Conservation (phyloP, 2,329 filamentous ascomycete genomes). For the Colletotrichum magnum region DNA sequence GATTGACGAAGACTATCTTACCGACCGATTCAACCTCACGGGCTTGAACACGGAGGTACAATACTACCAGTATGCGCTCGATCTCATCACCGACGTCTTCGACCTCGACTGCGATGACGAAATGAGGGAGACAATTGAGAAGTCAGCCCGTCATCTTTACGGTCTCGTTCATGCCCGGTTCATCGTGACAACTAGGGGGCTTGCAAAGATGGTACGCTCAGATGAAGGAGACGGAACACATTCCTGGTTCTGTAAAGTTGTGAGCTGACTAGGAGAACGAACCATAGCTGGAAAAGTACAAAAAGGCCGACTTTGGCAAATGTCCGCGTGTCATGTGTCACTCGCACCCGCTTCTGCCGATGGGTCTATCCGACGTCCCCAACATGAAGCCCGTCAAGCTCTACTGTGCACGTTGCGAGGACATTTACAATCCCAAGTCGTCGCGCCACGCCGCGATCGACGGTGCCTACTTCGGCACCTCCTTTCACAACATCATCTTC, state of each 20-base stretch:
- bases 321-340: conserved; percentile 97
- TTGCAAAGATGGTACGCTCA: conserved; percentile 90
- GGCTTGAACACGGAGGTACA: conserved; percentile 97
- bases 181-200: conserved; percentile 93
- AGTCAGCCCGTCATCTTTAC: conserved; percentile 95
- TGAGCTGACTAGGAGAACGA: neutral
- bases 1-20: conserved; percentile 98
- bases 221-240: too few relatives aligned
- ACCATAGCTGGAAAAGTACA: conserved; percentile 94
- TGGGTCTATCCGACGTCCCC: conserved; percentile 92
- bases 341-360: conserved; percentile 91
- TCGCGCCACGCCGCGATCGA: conserved; percentile 95
- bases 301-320: conserved; percentile 97
- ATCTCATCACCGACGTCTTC: conserved; percentile 97
- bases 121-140: conserved; percentile 98
- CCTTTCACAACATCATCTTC: conserved; percentile 99
- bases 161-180: conserved; percentile 96
- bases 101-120: conserved; percentile 99
- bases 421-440: conserved; percentile 99
- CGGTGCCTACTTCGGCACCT: conserved; percentile 97
- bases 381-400: conserved; percentile 94
- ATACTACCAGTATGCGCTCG: conserved; percentile 98
- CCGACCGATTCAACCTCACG: conserved; percentile 97
- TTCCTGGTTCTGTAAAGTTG: neutral
- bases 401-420: conserved; percentile 97